Evolutionary conservation across 2,329 filamentous ascomycete species (phyloP).

Genomic region (Penicillium corylophilum): DNA sequence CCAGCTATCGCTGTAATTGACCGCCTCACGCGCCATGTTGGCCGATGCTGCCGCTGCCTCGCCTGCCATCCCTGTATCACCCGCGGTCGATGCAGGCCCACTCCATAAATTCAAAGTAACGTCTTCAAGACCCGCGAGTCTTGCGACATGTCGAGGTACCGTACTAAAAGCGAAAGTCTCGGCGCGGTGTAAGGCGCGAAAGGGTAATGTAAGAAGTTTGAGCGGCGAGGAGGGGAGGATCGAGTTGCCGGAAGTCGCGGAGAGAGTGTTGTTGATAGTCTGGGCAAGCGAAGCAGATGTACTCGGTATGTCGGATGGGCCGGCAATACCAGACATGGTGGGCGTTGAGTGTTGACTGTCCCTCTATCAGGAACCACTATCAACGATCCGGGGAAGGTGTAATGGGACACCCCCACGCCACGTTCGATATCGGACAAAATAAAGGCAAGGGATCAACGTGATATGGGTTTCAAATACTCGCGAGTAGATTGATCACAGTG

Average conservation of each 20-base stretch:
- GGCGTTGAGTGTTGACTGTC: neutral
- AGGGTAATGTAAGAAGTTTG: conserved; percentile 36
- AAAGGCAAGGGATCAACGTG: neutral
- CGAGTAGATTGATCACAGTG: conserved; percentile 6
- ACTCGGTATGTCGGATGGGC: conserved; percentile 18
- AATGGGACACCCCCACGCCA: conserved; percentile 15
- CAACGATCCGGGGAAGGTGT: conserved; percentile 20
- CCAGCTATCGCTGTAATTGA: conserved; percentile 34
- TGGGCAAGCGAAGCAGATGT: conserved; percentile 22
- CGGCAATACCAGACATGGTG: conserved; percentile 28
- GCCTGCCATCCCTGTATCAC: conserved; percentile 26
- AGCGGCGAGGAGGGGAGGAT: conserved; percentile 29
- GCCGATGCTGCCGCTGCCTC: conserved; percentile 44
- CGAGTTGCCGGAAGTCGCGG: conserved; percentile 17
- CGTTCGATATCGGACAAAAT: neutral
- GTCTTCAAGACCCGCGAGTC: conserved; percentile 28
- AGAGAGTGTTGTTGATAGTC: conserved; percentile 22
- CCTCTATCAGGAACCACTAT: conserved; percentile 15
- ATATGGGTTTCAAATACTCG: neutral
- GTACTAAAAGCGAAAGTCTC: conserved; percentile 38
- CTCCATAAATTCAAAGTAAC: conserved; percentile 27
- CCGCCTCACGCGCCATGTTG: conserved; percentile 32
- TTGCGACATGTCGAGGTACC: conserved; percentile 34
- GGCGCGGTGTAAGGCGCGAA: conserved; percentile 37
- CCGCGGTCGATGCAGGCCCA: conserved; percentile 9